Percentiles rank a stretch among this genome's conserved stretches.
Conservation (phyloP, 306 rosid genomes). For the Quercus ilex region DNA sequence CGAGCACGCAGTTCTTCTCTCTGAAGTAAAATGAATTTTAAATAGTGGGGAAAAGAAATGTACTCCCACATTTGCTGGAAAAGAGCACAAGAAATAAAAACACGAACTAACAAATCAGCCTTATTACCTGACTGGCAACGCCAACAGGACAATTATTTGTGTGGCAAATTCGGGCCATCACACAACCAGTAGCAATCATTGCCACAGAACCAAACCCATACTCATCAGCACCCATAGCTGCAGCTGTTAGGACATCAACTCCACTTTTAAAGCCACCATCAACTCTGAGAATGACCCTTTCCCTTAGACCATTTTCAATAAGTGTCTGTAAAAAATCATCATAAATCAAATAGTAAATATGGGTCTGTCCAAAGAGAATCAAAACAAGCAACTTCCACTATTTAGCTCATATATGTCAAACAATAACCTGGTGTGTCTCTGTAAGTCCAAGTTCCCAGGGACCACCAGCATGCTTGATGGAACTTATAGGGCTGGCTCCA, state of each 20-base stretch:
- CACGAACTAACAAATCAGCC: slow-evolving; percentile 11
- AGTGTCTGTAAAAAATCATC: slow-evolving; percentile 59
- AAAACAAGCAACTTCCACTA: slow-evolving; percentile 15
- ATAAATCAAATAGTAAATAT: slow-evolving; percentile 22
- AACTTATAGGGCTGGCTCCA: slow-evolving; percentile 98
- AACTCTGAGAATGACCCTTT: slow-evolving; percentile 95
- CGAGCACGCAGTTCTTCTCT: slow-evolving; percentile 99
- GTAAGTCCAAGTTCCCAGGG: slow-evolving; percentile 99
- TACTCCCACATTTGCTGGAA: slow-evolving; percentile 8
- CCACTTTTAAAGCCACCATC: slow-evolving; percentile 99
- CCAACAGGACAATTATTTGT: slow-evolving; percentile 99
- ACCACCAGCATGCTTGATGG: slow-evolving; percentile 99
- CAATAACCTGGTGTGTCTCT: slow-evolving; percentile 90
- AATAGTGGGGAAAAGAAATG: not conserved
- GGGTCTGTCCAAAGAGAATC: slow-evolving; percentile 4
- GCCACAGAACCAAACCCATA: slow-evolving; percentile 97
- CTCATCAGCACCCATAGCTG: slow-evolving; percentile 97
- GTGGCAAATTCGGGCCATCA: slow-evolving; percentile 99
- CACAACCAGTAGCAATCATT: slow-evolving; percentile 96
- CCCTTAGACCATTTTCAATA: slow-evolving; percentile 85
- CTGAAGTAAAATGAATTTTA: slow-evolving; percentile 36
- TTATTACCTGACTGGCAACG: slow-evolving; percentile 92
- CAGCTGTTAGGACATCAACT: slow-evolving; percentile 94
- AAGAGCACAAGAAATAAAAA: slow-evolving; percentile 14
- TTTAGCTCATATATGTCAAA: slow-evolving; percentile 19